phyloP scores from a whole-genome alignment of 2,329 filamentous ascomycete genomes.

The Ceratocystis smalleyi region DNA sequence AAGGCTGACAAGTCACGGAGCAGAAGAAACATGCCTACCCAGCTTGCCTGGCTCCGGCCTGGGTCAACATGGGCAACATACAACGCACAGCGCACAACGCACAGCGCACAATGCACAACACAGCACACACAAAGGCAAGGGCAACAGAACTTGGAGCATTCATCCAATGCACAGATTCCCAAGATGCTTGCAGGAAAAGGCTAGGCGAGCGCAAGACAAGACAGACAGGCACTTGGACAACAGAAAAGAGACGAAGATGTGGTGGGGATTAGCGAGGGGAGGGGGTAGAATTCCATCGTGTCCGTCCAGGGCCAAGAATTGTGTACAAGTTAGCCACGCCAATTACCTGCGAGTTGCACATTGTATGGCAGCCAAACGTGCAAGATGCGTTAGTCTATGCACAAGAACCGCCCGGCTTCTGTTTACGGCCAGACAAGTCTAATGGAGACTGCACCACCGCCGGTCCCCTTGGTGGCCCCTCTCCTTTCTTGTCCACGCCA shows the following conservation, averaged over 20 bases:
- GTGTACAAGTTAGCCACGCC: neutral
- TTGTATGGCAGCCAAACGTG: no score
- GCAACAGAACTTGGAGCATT: neutral
- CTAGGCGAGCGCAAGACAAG: neutral
- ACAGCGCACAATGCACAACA: neutral
- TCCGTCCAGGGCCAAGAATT: neutral
- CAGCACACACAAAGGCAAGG: neutral
- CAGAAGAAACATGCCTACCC: neutral
- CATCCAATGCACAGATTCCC: neutral
- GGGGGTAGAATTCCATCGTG: neutral
- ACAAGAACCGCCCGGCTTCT: no score
- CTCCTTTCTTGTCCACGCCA: no score
- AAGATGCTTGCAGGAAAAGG: neutral
- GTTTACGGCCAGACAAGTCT: no score
- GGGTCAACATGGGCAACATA: no score
- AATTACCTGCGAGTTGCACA: no score
- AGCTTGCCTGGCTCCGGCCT: no score
- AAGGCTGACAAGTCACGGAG: neutral
- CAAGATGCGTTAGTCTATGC: no score
- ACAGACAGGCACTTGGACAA: neutral
- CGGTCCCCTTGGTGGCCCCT: no score
- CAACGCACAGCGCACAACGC: neutral
- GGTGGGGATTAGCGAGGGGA: neutral
- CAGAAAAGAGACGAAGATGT: neutral
- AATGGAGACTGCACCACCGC: no score